Evolutionary conservation across 257 asterid genomes (phyloP).

Genomic region (Solanum ossicruentum): DNA sequence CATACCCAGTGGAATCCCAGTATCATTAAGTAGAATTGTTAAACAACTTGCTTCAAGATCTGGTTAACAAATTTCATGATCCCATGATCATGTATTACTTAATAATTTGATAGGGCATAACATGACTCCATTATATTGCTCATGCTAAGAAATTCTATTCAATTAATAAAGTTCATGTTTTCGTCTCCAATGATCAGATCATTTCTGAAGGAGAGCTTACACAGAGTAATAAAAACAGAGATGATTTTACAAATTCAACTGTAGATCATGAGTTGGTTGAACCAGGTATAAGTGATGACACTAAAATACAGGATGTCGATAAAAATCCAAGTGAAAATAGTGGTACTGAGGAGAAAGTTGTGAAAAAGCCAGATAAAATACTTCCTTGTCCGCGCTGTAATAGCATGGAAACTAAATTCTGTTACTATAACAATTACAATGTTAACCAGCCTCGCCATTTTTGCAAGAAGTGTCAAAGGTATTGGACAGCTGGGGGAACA

Average conservation of each 20-base stretch:
- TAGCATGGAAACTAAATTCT: too few relatives aligned
- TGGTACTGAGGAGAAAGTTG: constrained; percentile 28
- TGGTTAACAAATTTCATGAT: background rate
- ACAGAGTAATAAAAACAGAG: constrained; percentile 5
- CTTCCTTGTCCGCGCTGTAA: too few relatives aligned
- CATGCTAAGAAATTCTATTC: background rate
- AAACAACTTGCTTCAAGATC: too few relatives aligned
- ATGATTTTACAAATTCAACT: constrained; percentile 1
- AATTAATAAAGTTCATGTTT: background rate
- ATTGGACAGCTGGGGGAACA: too few relatives aligned
- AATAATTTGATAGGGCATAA: background rate
- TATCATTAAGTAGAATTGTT: background rate
- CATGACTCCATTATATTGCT: background rate
- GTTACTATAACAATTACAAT: too few relatives aligned
- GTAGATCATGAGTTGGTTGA: constrained; percentile 12
- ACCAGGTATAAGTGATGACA: constrained; percentile 17
- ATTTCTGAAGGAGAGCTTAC: constrained; percentile 17
- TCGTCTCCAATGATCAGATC: constrained; percentile 16
- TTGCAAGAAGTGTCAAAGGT: too few relatives aligned
- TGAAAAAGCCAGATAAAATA: too few relatives aligned
- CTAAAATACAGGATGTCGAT: background rate
- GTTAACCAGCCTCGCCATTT: too few relatives aligned
- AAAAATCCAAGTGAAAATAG: constrained; percentile 11
- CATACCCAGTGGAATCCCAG: too few relatives aligned
- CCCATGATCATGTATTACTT: background rate